Percentiles rank a stretch among this genome's conserved stretches.
Conservation (phyloP, 176 grass and related monocot species). For the bread wheat (Triticum aestivum) region IWGSC_CS_RefSeq_v2.1 NC_057796.1:6776041-6776540, state of each 20-base stretch:
- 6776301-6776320: neutral
- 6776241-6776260: neutral
- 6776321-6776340: slow-evolving; percentile 1
- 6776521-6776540: too few relatives aligned
- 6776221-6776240: neutral
- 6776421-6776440: neutral
- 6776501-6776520: too few relatives aligned
- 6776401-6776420: neutral
- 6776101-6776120: neutral
- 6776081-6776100: neutral
- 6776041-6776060: neutral
- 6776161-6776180: neutral
- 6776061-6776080: neutral
- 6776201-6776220: slow-evolving; percentile 18
- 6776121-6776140: neutral
- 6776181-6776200: neutral
- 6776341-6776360: neutral
- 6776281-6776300: neutral
- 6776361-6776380: neutral
- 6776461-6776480: neutral
- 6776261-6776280: neutral
- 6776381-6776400: neutral
- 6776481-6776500: too few relatives aligned
- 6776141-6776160: neutral
- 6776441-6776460: neutral